Base-by-base conservation (phyloP, 2,329 filamentous ascomycete genomes). In the Didymella arachidicola region DNA sequence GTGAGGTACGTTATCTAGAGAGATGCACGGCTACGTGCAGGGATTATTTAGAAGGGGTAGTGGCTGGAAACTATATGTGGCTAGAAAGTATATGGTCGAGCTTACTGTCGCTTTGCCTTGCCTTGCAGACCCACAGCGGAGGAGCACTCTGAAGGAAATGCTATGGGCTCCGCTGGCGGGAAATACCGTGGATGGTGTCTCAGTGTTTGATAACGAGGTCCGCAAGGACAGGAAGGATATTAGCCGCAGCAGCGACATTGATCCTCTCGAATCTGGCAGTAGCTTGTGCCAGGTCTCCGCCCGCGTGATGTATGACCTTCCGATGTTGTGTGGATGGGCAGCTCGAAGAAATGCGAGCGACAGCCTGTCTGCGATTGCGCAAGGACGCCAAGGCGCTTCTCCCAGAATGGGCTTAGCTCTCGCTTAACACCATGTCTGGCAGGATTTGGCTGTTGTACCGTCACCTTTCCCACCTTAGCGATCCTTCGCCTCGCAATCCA, bases 101-200 rank as follows among this genome's bases (percentile, higher is more conserved):
- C n/a, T n/a, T n/a, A 47, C 49, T 18, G 4, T 44, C 27, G 44
- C 16, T 38, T 45, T 8, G 19, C 22, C 39, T 16, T 42, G 42
- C 54, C 30, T 44, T 29, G 27, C 30, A 18, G 25, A 19, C 36
- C 44, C 43, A 19, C 43, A 14, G 49, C 42, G 34, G 45, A 49
- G 32, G 18, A 11, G 49, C 30, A 19, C 8, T 41, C 34, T n/a
- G 32, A 22, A n/a, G 10, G 16, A 18, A 27, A 53, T 36, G 22
- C 7, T 26, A 34, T 14, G 19, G 11, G 19, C 50, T 38, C 4
- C 30, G n/a, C 26, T 7, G 19, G 14, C 43, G 30, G 19, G n/a
- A 10, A 18, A 29, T 43, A 12, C 36, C 18, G 10, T 18, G 14
- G 22, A 12, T 30, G 38, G 18, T 27, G 19, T 36, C 26, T 38